phyloP scores from a whole-genome alignment of 305 asterid species.

The Lippia alba region DNA sequence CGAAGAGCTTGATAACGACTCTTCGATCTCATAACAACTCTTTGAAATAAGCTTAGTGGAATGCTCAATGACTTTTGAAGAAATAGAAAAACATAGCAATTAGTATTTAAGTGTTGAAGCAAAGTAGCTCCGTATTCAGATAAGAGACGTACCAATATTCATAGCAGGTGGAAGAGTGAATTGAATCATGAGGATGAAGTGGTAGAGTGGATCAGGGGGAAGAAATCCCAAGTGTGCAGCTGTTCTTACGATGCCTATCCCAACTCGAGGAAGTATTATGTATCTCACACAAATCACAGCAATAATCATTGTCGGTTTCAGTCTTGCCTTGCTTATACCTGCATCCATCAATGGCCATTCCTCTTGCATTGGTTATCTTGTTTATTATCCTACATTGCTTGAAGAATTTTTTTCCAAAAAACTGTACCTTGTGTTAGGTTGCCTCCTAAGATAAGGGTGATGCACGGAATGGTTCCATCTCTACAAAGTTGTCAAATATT shows the following conservation, averaged over 20 bases:
- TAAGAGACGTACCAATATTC: constrained; percentile 58
- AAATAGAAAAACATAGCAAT: no score
- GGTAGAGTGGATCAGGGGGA: constrained; percentile 82
- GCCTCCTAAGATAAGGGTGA: constrained; percentile 87
- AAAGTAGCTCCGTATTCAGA: neutral
- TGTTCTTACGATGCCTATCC: constrained; percentile 65
- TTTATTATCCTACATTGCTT: neutral
- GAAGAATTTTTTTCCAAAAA: neutral
- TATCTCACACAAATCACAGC: constrained; percentile 67
- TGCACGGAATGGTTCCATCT: constrained; percentile 84
- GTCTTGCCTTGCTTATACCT: constrained; percentile 68
- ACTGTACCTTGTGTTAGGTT: constrained; percentile 77
- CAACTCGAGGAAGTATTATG: constrained; percentile 64
- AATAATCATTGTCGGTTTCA: constrained; percentile 47
- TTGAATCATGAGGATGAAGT: constrained; percentile 79
- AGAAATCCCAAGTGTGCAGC: constrained; percentile 72
- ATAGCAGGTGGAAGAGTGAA: constrained; percentile 89
- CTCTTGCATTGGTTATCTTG: neutral
- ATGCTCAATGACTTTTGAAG: no score
- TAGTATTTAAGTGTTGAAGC: neutral
- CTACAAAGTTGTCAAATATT: constrained; percentile 37
- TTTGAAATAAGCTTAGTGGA: no score
- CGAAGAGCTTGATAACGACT: no score
- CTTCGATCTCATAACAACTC: no score
- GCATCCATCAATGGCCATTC: constrained; percentile 15